A percentile compares a stretch with the other conserved stretches of the same genome.
Conservation (phyloP, 225 moss, liverwort and hornwort species). For the Neckera pumila region DNA sequence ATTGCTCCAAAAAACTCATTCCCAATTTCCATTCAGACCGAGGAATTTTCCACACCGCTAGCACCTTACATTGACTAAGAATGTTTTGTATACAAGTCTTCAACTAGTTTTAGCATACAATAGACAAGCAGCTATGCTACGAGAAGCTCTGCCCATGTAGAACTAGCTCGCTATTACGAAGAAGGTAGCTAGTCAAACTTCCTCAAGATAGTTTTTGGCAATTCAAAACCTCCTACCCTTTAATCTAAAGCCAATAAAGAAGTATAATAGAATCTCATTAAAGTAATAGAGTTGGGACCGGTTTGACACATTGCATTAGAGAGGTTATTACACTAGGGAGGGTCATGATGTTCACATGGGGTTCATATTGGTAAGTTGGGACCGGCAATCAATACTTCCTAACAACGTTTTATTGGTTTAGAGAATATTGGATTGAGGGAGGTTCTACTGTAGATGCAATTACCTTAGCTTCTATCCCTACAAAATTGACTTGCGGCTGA, state of each 20-base stretch:
- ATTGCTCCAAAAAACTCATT: background rate
- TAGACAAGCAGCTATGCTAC: rapidly evolving
- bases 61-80: background rate
- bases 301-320: no score
- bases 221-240: background rate
- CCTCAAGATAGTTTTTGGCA: rapidly evolving
- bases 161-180: background rate
- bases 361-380: no score
- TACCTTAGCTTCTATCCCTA: rapidly evolving
- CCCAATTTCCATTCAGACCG: background rate
- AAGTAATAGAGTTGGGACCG: no score
- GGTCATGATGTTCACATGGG: no score
- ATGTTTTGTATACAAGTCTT: background rate
- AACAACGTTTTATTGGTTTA: no score
- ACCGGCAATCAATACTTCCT: no score
- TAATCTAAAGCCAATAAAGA: background rate
- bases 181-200: background rate
- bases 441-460: no score
- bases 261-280: no score
- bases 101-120: background rate
- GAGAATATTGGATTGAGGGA: no score
- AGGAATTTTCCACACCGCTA: background rate
- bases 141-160: background rate
- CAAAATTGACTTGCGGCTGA: rapidly evolving
- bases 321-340: no score